These are phyloP conservation scores for Starmerella gropengiesseri DNA, from an alignment of 805 yeast species.

Conservation along the genomic window DNA sequence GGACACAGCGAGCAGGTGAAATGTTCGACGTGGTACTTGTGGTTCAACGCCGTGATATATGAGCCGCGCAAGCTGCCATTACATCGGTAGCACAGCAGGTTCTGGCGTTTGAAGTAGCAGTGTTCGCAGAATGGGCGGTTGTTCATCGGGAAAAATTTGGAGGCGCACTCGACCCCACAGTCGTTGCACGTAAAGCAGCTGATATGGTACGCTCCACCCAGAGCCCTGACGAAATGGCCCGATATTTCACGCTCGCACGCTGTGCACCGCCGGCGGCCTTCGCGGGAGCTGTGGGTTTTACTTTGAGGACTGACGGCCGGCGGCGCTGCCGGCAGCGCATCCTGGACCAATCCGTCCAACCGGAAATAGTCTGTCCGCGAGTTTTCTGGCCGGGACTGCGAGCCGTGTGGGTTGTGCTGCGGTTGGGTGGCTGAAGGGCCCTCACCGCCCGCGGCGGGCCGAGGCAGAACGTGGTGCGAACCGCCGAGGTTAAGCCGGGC, in stretches of 20 bases:
- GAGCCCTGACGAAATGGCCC: slow-evolving; percentile 79
- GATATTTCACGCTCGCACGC: slow-evolving; percentile 44
- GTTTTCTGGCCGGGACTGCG: too few relatives aligned
- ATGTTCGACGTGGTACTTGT: slow-evolving; percentile 88
- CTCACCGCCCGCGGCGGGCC: too few relatives aligned
- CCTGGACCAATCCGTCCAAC: neutral
- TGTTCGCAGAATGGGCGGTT: slow-evolving; percentile 68
- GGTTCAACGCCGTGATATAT: slow-evolving; percentile 85
- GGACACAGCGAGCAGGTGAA: slow-evolving; percentile 84
- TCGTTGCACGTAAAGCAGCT: slow-evolving; percentile 80
- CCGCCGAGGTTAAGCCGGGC: neutral
- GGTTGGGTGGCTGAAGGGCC: too few relatives aligned
- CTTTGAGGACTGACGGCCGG: neutral
- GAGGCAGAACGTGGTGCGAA: neutral
- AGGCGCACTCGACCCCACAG: slow-evolving; percentile 69
- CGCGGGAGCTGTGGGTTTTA: neutral
- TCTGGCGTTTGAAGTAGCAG: slow-evolving; percentile 78
- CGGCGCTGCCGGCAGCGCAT: neutral
- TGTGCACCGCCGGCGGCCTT: slow-evolving; percentile 33
- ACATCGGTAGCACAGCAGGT: slow-evolving; percentile 78
- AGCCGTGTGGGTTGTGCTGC: too few relatives aligned
- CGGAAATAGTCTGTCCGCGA: too few relatives aligned
- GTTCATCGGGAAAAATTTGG: slow-evolving; percentile 81
- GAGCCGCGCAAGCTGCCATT: slow-evolving; percentile 80
- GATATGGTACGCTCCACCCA: slow-evolving; percentile 69